Evolutionary conservation across 1,284 basidiomycete species (phyloP).

Genomic region (Ganoderma resinaceum): DNA sequence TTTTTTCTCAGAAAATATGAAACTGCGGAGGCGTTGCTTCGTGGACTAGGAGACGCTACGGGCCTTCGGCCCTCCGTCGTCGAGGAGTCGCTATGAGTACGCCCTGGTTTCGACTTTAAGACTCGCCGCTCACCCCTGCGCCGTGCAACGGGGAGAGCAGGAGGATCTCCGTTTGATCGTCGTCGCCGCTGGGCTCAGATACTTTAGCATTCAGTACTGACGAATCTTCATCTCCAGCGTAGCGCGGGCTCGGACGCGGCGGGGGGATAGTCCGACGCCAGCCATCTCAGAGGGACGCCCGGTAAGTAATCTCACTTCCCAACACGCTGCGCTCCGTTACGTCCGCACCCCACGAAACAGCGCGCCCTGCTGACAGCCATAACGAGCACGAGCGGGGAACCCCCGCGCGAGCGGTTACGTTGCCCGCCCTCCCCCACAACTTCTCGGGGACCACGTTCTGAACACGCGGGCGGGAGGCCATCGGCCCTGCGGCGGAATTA

Average conservation of each 20-base stretch:
- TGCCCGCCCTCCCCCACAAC: conserved; percentile 15
- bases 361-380: conserved; percentile 1
- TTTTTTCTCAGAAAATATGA: not conserved
- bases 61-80: not conserved
- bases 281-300: not conserved
- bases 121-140: not conserved
- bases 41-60: not conserved
- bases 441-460: conserved; percentile 13
- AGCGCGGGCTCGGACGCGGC: not conserved
- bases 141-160: not conserved
- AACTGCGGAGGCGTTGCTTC: not conserved
- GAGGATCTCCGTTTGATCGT: conserved; percentile 12
- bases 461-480: conserved; percentile 4
- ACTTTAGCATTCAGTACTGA: not conserved
- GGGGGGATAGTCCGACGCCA: not conserved
- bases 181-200: conserved; percentile 8
- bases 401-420: conserved; percentile 13
- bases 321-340: conserved; percentile 17
- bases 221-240: conserved; percentile 9
- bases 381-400: not conserved
- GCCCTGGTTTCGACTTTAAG: not conserved
- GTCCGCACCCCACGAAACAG: conserved; percentile 18
- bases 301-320: not conserved
- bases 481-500: conserved; percentile 19
- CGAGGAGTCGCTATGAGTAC: not conserved